Conservation (phyloP, 2,329 filamentous ascomycete species). For the Nothomitra cinnamomea region DNA sequence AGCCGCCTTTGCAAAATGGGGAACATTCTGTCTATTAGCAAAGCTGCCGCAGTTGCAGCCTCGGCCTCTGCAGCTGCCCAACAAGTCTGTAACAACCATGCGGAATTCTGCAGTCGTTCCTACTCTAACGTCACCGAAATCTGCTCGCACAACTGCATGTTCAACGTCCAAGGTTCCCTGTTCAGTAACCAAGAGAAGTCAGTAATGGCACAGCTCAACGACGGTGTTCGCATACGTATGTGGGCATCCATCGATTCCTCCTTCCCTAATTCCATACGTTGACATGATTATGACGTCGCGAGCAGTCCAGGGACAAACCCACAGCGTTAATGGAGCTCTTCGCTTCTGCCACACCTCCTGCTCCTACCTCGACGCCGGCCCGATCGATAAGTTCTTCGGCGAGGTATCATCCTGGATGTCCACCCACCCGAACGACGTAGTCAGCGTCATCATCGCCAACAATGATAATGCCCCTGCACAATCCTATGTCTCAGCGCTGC, state of each 20-base stretch:
- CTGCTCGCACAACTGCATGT: slow-evolving; percentile 67
- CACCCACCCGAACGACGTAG: slow-evolving; percentile 49
- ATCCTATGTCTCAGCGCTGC: slow-evolving; percentile 37
- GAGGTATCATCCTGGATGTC: slow-evolving; percentile 53
- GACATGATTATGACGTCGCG: too few relatives aligned
- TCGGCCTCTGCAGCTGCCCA: not conserved
- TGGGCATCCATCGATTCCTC: not conserved
- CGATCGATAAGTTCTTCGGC: slow-evolving; percentile 44
- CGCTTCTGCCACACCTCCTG: slow-evolving; percentile 57
- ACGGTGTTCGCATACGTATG: slow-evolving; percentile 44
- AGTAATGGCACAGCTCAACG: slow-evolving; percentile 57
- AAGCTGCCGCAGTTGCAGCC: not conserved
- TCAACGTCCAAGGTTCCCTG: slow-evolving; percentile 51
- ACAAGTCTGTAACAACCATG: slow-evolving; percentile 63
- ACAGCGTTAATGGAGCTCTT: slow-evolving; percentile 40
- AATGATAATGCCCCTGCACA: slow-evolving; percentile 39
- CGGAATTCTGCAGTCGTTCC: slow-evolving; percentile 58
- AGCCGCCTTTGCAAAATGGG: too few relatives aligned
- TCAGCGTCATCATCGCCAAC: slow-evolving; percentile 60
- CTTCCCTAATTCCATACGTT: not conserved
- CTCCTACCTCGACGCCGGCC: slow-evolving; percentile 49
- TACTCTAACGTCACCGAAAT: slow-evolving; percentile 73
- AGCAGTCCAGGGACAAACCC: slow-evolving; percentile 38
- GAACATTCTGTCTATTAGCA: too few relatives aligned
- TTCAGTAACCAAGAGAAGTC: slow-evolving; percentile 57